A percentile compares a stretch with the other conserved stretches of the same genome.
These are phyloP conservation scores for Diplodia corticola DNA, from an alignment of 2,329 filamentous ascomycete species.

Conservation along the genomic window DNA sequence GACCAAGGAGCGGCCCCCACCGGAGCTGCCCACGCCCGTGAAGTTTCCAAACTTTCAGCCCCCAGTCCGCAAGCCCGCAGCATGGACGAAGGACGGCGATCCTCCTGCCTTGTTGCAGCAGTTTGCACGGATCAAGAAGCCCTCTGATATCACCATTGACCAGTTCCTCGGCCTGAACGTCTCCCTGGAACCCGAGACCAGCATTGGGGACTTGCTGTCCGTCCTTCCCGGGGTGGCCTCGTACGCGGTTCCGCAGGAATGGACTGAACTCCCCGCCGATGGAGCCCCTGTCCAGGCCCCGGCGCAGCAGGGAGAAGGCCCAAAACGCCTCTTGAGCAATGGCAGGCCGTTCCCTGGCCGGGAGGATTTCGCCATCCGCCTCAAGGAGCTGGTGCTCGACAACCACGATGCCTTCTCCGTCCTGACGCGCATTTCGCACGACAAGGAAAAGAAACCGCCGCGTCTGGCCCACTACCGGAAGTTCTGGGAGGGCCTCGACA, in stretches of 20 bases:
- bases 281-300: constrained; percentile 28
- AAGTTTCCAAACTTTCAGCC: constrained; percentile 53
- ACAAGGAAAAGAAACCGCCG: constrained; percentile 46
- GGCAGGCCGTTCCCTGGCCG: constrained; percentile 50
- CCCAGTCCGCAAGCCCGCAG: constrained; percentile 32
- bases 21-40: constrained; percentile 51
- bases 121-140: constrained; percentile 44
- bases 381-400: constrained; percentile 54
- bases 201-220: constrained; percentile 44
- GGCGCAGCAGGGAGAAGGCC: constrained; percentile 29
- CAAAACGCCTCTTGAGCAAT: constrained; percentile 46
- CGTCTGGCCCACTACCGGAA: constrained; percentile 58
- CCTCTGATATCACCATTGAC: constrained; percentile 42
- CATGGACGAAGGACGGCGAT: constrained; percentile 36
- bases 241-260: constrained; percentile 43
- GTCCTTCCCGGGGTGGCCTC: constrained; percentile 35
- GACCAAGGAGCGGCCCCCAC: constrained; percentile 47
- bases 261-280: constrained; percentile 32
- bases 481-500: constrained; percentile 61
- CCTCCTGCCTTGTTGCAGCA: constrained; percentile 31
- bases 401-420: constrained; percentile 61
- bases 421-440: constrained; percentile 51
- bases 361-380: constrained; percentile 50
- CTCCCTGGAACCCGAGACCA: constrained; percentile 38
- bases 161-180: constrained; percentile 48